Base-by-base conservation (phyloP, 2,329 filamentous ascomycete genomes). In the Fragosphaeria purpurea region DNA sequence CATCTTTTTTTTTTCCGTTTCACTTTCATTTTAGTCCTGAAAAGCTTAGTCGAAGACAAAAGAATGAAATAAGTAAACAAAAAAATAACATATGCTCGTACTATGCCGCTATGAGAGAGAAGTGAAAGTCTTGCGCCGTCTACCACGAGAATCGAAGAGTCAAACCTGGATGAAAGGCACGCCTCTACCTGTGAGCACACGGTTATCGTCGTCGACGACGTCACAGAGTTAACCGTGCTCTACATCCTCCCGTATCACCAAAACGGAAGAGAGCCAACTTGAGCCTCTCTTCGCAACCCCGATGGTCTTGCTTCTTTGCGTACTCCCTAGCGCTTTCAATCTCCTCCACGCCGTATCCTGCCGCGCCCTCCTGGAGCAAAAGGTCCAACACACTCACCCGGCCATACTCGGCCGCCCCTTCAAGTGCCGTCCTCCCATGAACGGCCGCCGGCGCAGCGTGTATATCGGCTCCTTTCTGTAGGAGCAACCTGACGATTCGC, bases 191-290 rank as follows among this genome's bases (percentile, higher is more conserved):
- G 22, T 22, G 22, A 22, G 22, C 22, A 22, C 22, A 22, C 22
- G 22, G 22, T 22, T 22, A 22, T 37, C 35, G 35, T 37, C 35
- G 11, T 37, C 35, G 35, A 37, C 11, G 11, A 37, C 11, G 35
- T 37, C 11, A 37, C 35, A 37, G 11, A 37, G 35, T 7, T 11
- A 11, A 37, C 35, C 7, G 31, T 44, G 41, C 41, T n/a, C 41
- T 44, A 5, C 6, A 4, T 22, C 41, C 41, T 44, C 41, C 30
- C 7, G 11, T 11, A 7, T 44, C 41, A 11, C 41, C 41, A 32
- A 44, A 44, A 4, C 41, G 41, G 67, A 47, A 47, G 34, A 39
- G 34, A n/a, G 46, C 46, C 7, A 41, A 32, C 37, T 47, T n/a
- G n/a, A 47, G 34, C 46, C 46, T 47, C 46, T 47, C 46, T 12